A percentile compares a stretch with the other conserved stretches of the same genome.
These are phyloP conservation scores for Elaeis oleifera DNA, from an alignment of 202 grass and related monocot species.

Conservation along the genomic window DNA sequence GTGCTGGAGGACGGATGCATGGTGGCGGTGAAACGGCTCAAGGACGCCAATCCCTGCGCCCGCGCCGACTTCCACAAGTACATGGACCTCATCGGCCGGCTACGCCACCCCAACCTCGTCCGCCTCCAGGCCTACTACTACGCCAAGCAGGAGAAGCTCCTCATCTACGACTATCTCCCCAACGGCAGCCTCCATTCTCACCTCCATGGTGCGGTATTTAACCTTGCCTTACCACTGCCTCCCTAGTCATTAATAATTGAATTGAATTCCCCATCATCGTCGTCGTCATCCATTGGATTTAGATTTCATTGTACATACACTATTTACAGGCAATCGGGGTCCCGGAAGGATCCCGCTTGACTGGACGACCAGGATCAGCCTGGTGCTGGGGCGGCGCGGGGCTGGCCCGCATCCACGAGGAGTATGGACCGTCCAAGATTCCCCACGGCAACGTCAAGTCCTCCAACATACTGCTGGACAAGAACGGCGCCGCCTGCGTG, in stretches of 20 bases:
- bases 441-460: slow-evolving; percentile 89
- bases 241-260: background rate
- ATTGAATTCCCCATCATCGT: background rate
- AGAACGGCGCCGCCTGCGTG: slow-evolving; percentile 38
- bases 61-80: slow-evolving; percentile 75
- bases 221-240: background rate
- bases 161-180: slow-evolving; percentile 82
- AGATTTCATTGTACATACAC: no score
- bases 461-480: slow-evolving; percentile 64
- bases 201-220: slow-evolving; percentile 42
- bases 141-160: slow-evolving; percentile 88
- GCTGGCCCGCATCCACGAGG: slow-evolving; percentile 62
- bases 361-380: slow-evolving; percentile 55
- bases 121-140: slow-evolving; percentile 71
- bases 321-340: slow-evolving; percentile 35
- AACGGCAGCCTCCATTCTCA: slow-evolving; percentile 59
- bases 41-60: slow-evolving; percentile 60
- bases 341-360: slow-evolving; percentile 45
- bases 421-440: slow-evolving; percentile 41
- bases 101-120: slow-evolving; percentile 64
- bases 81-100: slow-evolving; percentile 79
- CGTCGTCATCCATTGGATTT: no score
- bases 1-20: slow-evolving; percentile 59
- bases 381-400: slow-evolving; percentile 52
- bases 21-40: slow-evolving; percentile 81